Percentiles rank a stretch among this genome's conserved stretches.
These are phyloP conservation scores for Raphanus raphanistrum DNA, from an alignment of 345 rosid species.

Conservation along the genomic window DNA sequence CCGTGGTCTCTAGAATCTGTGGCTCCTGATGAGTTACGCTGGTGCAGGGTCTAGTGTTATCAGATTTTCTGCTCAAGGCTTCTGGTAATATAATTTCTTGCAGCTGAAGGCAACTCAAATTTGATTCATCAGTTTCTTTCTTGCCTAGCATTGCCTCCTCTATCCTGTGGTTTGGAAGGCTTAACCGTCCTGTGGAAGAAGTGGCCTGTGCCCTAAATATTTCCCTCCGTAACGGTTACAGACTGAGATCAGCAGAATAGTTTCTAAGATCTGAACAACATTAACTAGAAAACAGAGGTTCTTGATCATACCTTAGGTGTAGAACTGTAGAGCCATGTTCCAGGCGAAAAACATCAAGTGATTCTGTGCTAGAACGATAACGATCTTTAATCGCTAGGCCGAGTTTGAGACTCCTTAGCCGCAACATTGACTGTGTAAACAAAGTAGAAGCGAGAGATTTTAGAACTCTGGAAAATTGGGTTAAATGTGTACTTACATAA, in stretches of 20 bases:
- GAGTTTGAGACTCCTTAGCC: constrained; percentile 56
- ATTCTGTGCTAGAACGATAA: constrained; percentile 26
- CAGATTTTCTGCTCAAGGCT: constrained; percentile 10
- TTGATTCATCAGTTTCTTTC: background rate
- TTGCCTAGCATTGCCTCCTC: constrained; percentile 5
- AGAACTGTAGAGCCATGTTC: constrained; percentile 43
- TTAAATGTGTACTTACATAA: background rate
- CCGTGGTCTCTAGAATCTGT: background rate
- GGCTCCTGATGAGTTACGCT: background rate
- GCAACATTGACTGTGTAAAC: constrained; percentile 59
- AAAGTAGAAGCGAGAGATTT: background rate
- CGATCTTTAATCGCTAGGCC: constrained; percentile 49
- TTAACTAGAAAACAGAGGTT: background rate
- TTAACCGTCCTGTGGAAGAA: background rate
- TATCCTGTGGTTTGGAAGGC: background rate
- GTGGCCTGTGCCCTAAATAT: background rate
- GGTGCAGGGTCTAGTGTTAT: background rate
- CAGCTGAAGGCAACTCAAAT: constrained; percentile 12
- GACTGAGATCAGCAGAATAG: background rate
- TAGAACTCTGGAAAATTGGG: background rate
- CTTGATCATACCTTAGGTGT: constrained; percentile 31
- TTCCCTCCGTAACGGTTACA: constrained; percentile 7
- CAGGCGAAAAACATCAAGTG: constrained; percentile 15
- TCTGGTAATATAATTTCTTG: constrained; percentile 25
- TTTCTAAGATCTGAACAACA: too few species aligned